phyloP scores from a whole-genome alignment of 768 basidiomycete genomes.

The Lactifluus piperatus region DNA sequence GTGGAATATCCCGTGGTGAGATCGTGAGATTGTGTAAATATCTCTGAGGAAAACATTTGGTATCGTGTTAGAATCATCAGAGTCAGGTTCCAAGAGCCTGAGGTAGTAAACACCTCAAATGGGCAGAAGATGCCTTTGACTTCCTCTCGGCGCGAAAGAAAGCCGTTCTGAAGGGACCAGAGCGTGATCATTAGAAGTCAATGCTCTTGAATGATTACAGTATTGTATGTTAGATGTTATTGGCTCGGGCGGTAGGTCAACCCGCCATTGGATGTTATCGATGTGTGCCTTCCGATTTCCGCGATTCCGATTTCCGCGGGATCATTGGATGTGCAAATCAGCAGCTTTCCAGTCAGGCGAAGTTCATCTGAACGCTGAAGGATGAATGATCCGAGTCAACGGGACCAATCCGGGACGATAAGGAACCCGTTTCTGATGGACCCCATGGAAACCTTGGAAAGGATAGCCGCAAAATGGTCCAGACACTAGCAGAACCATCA shows the following conservation, averaged over 20 bases:
- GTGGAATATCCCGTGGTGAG: neutral
- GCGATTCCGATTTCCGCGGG: no score
- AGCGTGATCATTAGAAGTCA: neutral
- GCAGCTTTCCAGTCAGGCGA: no score
- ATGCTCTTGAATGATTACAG: neutral
- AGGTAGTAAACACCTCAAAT: neutral
- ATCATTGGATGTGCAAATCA: neutral
- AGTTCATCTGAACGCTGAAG: neutral
- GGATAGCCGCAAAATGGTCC: neutral
- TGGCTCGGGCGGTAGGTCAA: neutral
- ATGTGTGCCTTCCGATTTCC: neutral
- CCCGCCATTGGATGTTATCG: neutral
- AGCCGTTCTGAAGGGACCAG: neutral
- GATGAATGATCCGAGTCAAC: neutral
- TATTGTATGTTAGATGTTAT: neutral
- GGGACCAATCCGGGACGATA: neutral
- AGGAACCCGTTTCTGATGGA: neutral
- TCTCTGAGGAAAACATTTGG: neutral
- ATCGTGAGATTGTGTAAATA: neutral
- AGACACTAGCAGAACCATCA: neutral
- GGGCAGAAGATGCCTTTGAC: neutral
- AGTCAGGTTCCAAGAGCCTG: no score
- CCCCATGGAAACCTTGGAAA: neutral
- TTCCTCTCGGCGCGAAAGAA: neutral
- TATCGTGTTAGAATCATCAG: neutral